Evolutionary conservation across 148 eudicot species (phyloP).

Genomic region (Fallopia convolvulus): DNA sequence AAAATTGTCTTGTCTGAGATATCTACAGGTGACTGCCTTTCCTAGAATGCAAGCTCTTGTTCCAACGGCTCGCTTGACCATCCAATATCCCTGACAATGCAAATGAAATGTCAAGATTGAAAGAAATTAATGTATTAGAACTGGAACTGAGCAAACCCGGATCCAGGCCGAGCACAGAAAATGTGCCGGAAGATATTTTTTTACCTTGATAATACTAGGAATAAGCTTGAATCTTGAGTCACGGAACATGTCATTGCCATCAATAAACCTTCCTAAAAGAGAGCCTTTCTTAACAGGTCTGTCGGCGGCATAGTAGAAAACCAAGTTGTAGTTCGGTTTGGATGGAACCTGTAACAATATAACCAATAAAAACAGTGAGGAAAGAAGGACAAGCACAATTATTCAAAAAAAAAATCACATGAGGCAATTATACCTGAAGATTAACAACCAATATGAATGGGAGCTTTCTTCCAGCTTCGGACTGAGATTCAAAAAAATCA

Average conservation of each 20-base stretch:
- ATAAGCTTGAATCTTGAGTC: conserved; percentile 93
- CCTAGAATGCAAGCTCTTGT: conserved; percentile 92
- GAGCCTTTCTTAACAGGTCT: conserved; percentile 69
- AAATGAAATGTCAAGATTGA: neutral
- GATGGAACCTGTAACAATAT: conserved; percentile 71
- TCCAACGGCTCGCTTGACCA: conserved; percentile 99
- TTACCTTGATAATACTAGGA: conserved; percentile 93
- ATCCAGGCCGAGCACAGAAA: too few relatives aligned
- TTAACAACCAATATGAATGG: conserved; percentile 86
- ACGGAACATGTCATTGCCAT: conserved; percentile 78
- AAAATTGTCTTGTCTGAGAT: conserved; percentile 89
- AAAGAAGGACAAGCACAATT: neutral
- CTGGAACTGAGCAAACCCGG: too few relatives aligned
- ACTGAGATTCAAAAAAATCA: conserved; percentile 40
- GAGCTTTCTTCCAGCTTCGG: conserved; percentile 77
- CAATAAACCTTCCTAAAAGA: conserved; percentile 66
- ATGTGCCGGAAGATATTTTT: too few relatives aligned
- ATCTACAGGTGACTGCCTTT: conserved; percentile 91
- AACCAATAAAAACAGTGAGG: conserved; percentile 13
- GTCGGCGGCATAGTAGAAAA: conserved; percentile 89
- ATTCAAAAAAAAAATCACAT: neutral
- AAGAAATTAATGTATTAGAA: neutral
- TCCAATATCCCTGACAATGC: conserved; percentile 82
- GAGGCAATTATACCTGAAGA: conserved; percentile 49
- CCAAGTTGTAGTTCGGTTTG: conserved; percentile 88